These are phyloP conservation scores for Kondoa malvinella DNA, from an alignment of 768 basidiomycete genomes.

Conservation along the genomic window DNA sequence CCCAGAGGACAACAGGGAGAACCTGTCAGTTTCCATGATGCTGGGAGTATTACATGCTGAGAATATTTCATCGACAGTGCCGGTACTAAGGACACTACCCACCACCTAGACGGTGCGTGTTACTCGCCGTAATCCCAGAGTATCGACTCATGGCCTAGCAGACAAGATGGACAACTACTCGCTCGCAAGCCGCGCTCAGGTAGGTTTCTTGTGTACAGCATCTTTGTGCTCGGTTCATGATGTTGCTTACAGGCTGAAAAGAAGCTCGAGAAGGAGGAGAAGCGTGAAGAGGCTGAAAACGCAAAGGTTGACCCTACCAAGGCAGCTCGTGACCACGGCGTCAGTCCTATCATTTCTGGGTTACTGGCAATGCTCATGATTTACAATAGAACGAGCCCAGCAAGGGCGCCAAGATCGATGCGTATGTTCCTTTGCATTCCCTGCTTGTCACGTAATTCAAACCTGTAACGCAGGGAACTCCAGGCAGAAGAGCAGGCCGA, in stretches of 20 bases:
- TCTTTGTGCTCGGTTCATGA: background rate
- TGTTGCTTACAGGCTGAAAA: background rate
- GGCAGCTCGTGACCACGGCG: background rate
- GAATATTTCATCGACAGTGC: background rate
- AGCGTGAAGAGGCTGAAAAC: background rate
- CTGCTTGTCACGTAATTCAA: background rate
- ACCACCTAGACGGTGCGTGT: background rate
- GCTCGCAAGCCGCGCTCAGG: background rate
- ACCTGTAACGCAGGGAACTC: background rate
- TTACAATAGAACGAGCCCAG: background rate
- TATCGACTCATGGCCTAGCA: background rate
- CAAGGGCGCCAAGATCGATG: conserved; percentile 7
- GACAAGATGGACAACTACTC: background rate
- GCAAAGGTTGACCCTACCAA: background rate
- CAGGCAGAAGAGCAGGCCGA: background rate
- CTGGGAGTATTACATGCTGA: background rate
- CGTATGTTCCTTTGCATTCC: background rate
- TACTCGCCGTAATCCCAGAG: background rate
- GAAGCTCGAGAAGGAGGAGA: conserved; percentile 1
- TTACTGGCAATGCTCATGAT: background rate
- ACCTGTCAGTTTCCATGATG: background rate
- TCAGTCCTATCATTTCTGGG: background rate
- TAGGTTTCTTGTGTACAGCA: background rate
- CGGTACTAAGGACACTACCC: background rate
- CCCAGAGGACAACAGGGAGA: background rate